Evolutionary conservation across 192 early-diverging fungal genomes (phyloP).

Genomic region (Obelidium mucronatum): DNA sequence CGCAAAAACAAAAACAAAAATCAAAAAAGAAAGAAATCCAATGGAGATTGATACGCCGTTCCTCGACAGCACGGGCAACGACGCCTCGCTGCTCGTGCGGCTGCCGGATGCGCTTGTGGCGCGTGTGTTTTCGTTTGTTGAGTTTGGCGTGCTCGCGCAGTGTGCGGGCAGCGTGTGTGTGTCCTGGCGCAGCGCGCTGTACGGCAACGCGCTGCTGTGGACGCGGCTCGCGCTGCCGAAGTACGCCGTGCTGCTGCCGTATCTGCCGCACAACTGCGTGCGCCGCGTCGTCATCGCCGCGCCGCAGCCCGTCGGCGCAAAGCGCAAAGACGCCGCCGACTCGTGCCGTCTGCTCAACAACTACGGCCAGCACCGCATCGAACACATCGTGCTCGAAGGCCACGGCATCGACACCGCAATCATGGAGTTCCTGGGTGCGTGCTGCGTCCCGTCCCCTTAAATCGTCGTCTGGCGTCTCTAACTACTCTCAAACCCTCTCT

Average conservation of each 20-base stretch:
- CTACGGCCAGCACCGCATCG: conserved; percentile 23
- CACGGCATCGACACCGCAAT: conserved; percentile 25
- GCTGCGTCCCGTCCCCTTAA: neutral
- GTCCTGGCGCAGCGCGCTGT: conserved; percentile 13
- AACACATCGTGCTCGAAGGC: conserved; percentile 7
- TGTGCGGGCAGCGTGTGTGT: conserved; percentile 23
- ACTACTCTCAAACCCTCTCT: neutral
- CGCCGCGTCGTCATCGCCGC: neutral
- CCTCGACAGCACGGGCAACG: too few species aligned
- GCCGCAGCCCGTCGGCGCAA: neutral
- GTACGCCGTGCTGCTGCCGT: conserved; percentile 8
- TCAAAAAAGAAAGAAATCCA: too few species aligned
- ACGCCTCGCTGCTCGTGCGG: too few species aligned
- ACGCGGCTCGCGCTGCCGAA: neutral
- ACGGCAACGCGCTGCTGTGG: neutral
- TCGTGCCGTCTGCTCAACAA: conserved; percentile 15
- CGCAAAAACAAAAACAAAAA: neutral
- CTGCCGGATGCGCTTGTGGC: too few species aligned
- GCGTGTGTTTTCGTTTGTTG: neutral
- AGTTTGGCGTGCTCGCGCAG: neutral
- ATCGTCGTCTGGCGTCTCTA: too few species aligned
- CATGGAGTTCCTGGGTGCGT: conserved; percentile 25
- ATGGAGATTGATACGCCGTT: too few species aligned
- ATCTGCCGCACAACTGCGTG: conserved; percentile 21
- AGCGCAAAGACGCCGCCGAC: neutral